phyloP scores from a whole-genome alignment of 2,329 filamentous ascomycete species.

The Chaetomiaceae sp. region DNA sequence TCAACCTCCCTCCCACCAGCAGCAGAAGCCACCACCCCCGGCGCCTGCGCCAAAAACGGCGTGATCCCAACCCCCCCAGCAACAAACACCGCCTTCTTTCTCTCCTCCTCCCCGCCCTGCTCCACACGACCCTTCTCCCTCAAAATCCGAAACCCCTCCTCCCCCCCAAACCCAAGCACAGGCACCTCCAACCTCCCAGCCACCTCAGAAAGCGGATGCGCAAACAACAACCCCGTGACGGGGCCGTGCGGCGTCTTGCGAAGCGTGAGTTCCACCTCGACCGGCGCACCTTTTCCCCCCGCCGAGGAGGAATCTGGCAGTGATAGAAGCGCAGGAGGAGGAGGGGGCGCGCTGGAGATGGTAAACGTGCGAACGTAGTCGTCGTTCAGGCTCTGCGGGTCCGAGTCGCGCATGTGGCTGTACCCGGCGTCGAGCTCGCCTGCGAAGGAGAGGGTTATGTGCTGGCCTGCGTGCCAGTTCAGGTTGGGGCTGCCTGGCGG shows the following conservation, averaged over 20 bases:
- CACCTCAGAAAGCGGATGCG: slow-evolving; percentile 40
- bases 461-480: slow-evolving; percentile 66
- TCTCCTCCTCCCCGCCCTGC: slow-evolving; percentile 27
- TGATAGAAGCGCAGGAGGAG: slow-evolving; percentile 16
- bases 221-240: slow-evolving; percentile 62
- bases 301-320: not conserved
- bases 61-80: slow-evolving; percentile 82
- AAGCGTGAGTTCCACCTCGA: slow-evolving; percentile 66
- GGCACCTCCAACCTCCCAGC: slow-evolving; percentile 54
- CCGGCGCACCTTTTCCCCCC: not conserved
- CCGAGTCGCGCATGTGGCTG: slow-evolving; percentile 76
- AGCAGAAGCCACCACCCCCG: slow-evolving; percentile 36
- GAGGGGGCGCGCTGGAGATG: slow-evolving; percentile 57
- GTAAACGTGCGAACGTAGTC: slow-evolving; percentile 83
- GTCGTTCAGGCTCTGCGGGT: slow-evolving; percentile 76
- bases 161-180: slow-evolving; percentile 69
- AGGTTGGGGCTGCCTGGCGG: not conserved
- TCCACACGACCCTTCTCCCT: slow-evolving; percentile 18
- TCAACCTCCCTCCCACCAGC: slow-evolving; percentile 34
- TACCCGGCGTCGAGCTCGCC: slow-evolving; percentile 68
- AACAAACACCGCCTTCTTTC: slow-evolving; percentile 52
- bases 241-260: slow-evolving; percentile 64
- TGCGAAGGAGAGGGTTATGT: slow-evolving; percentile 70
- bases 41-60: slow-evolving; percentile 67
- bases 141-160: slow-evolving; percentile 42